Evolutionary conservation across 2,329 filamentous ascomycete genomes (phyloP), one percentile per base, ranked within the genome.

Genomic region (Beauveria rudraprayagi): DNA sequence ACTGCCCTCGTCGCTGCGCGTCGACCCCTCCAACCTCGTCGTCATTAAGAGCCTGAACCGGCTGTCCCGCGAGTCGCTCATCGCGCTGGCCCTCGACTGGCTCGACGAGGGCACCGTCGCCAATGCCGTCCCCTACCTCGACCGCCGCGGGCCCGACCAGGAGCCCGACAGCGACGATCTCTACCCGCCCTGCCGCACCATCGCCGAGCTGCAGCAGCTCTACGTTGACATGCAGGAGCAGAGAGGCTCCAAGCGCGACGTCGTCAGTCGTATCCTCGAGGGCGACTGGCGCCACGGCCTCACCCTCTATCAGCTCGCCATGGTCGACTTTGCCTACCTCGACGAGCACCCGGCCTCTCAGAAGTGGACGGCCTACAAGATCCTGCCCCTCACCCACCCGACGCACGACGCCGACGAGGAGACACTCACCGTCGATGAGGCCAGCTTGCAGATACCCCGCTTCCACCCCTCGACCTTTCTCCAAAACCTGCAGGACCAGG

Each of bases 381-480:
- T 89, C 22, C 72, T 83, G 9, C 82, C 79, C 1, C 71, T 88
- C 10, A 76, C 75, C 63, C 72, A 71, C 5, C 74, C 77, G 1
- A 60, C 66, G 34, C 65, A 71, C 58, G 70, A 72, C 59, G 69
- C 65, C 37, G 75, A 77, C 55, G 75, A 77, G 14, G 73, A 74
- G 40, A 65, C 72, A 10, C 71, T 76, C 46, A 72, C 73, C 62
- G 67, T 77, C 16, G 78, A 84, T 67, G 72, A 74, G 53, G 71
- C 75, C 64, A 77, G 78, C 7, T 71, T 85, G 37, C 69, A 72
- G 3, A 75, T 87, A 54, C 90, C 91, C 11, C 85, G 88, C 17
- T 90, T 94, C 68, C 90, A 95, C 68, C 88, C 90, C 1, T 85
- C 89, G 5, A 90, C 88, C 0, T 96, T 96, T 71, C 78, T 95